A percentile compares a stretch with the other conserved stretches of the same genome.
phyloP scores from a whole-genome alignment of 345 rosid species.

The Acer campestre region DNA sequence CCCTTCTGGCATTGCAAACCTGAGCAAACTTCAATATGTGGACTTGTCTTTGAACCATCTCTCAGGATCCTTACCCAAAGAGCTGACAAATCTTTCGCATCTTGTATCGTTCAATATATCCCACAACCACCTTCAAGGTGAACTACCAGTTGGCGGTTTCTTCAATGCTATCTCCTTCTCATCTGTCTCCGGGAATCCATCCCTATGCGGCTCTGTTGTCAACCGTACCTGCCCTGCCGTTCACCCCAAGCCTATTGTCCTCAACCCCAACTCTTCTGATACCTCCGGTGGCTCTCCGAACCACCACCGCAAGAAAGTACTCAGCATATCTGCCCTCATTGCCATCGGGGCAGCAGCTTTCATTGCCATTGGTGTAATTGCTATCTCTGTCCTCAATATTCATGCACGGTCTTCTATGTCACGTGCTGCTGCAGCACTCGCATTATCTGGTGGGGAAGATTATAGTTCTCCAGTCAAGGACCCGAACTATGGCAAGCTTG shows the following conservation, averaged over 20 bases:
- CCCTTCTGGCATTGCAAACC: constrained; percentile 64
- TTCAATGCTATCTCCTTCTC: constrained; percentile 82
- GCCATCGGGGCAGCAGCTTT: constrained; percentile 95
- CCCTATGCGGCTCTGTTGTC: constrained; percentile 86
- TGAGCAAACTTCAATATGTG: constrained; percentile 59
- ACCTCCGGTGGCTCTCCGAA: constrained; percentile 37
- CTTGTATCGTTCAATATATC: constrained; percentile 76
- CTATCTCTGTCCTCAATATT: constrained; percentile 77
- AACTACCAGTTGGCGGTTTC: constrained; percentile 90
- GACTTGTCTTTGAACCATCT: constrained; percentile 77
- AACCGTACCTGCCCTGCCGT: constrained; percentile 81
- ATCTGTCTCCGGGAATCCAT: constrained; percentile 74
- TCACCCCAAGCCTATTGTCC: constrained; percentile 94
- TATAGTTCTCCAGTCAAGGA: constrained; percentile 82
- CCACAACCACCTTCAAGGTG: constrained; percentile 75
- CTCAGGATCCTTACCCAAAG: constrained; percentile 75
- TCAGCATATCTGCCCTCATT: constrained; percentile 90
- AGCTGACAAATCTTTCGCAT: constrained; percentile 69
- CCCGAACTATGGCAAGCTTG: constrained; percentile 89
- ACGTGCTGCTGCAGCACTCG: constrained; percentile 51
- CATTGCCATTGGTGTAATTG: constrained; percentile 84
- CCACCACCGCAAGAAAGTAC: constrained; percentile 59
- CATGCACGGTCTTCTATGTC: constrained; percentile 66
- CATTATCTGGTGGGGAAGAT: constrained; percentile 72
- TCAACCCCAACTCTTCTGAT: constrained; percentile 80